Base-by-base conservation (phyloP, 345 rosid species). In the Rhizophora mangle region DNA sequence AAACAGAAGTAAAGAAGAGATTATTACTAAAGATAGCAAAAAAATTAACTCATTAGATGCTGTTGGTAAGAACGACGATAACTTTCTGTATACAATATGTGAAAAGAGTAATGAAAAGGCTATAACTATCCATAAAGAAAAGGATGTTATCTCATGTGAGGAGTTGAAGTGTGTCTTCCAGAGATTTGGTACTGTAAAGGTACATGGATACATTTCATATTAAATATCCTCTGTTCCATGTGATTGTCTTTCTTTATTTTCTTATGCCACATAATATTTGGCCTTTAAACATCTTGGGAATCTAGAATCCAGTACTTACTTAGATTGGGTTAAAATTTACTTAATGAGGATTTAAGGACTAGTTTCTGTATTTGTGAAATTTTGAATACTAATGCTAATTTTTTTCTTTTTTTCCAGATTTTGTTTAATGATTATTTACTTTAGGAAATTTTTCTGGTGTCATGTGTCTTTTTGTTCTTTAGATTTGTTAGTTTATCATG, bases 151-250 rank as follows among this genome's bases (percentile, higher is more conserved):
- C 59, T 52, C 6, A 5, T 47, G 34, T 21, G 32, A 61, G 16
- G 60, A 69, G 60, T 27, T 60, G 61, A 69, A 69, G 32, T 31
- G 4, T 6, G 21, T 49, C 47, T 49, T 69, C 16, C 60, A 69
- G 61, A 69, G 66, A 51, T 69, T 69, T 51, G 60, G 66, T 31
- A 37, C 60, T 60, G 37, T 69, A 20, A 69, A 69, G 73, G 73
- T 49, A 27, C 29, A 18, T 11, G 7, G 56, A 46, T 39, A 52
- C 61, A 15, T 51, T 11, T 67, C 15, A 31, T 58, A 22, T 24
- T 19, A 20, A 18, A 20, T 51, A 21, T 47, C 60, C 30, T n/a
- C 10, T 64, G 16, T 10, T 65, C 55, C 20, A n/a, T 30, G 18
- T 10, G 0, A 65, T 31, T 22, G 32, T 19, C 56, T 39, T 39